A percentile compares a stretch with the other conserved stretches of the same genome.
These are phyloP conservation scores for Chamaenerion angustifolium DNA, from an alignment of 345 rosid species.

Conservation along the genomic window DNA sequence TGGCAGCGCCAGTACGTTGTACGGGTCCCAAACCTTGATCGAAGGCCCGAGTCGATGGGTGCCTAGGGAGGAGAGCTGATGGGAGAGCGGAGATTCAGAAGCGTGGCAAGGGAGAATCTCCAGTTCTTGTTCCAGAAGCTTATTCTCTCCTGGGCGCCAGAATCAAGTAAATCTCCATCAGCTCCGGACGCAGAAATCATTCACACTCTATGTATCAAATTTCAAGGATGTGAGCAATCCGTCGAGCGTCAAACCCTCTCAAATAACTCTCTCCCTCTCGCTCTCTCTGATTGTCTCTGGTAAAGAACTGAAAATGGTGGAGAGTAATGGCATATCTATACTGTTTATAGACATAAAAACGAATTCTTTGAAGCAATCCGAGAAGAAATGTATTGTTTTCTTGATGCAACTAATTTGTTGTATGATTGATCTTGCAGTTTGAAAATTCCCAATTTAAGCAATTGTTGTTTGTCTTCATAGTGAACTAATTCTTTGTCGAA, in stretches of 20 bases:
- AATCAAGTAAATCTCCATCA: too few species aligned
- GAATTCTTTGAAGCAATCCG: too few species aligned
- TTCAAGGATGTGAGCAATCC: conserved; percentile 40
- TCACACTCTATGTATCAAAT: background rate
- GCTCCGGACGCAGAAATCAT: background rate
- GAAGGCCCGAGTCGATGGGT: conserved; percentile 85
- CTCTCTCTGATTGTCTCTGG: background rate
- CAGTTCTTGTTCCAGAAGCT: conserved; percentile 77
- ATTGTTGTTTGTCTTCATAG: too few species aligned
- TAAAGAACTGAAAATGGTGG: too few species aligned
- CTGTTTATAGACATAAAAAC: too few species aligned
- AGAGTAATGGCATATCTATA: too few species aligned
- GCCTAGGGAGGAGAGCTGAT: conserved; percentile 81
- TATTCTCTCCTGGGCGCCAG: conserved; percentile 39
- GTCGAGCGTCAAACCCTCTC: conserved; percentile 32
- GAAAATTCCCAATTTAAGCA: too few species aligned
- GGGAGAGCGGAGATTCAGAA: conserved; percentile 84
- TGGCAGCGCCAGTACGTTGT: conserved; percentile 73
- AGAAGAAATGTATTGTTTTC: too few species aligned
- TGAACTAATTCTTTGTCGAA: conserved; percentile 10
- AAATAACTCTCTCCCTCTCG: conserved; percentile 19
- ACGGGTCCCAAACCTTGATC: conserved; percentile 94
- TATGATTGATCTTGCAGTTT: too few species aligned
- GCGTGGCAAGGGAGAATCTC: conserved; percentile 84
- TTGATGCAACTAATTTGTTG: too few species aligned